Evolutionary conservation across 192 early-diverging fungal genomes (phyloP), one percentile per base, ranked within the genome.

Genomic region (Coemansia sp.): DNA sequence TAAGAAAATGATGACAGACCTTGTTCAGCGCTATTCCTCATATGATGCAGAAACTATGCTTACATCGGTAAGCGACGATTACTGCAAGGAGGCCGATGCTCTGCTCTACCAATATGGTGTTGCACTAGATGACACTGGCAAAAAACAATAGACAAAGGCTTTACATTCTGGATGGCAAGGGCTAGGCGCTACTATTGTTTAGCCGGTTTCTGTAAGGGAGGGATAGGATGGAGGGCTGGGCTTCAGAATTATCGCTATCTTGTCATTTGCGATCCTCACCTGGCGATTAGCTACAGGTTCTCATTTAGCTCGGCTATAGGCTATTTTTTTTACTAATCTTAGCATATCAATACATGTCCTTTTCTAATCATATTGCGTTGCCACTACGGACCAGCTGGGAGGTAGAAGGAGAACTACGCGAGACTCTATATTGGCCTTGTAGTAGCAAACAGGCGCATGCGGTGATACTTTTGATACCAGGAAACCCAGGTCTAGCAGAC

Each of bases 401-500:
- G 0, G 69, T 81, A 1, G 48, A 21, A 14, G 69, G 69, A 22
- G 78, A 74, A 65, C 24, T 62, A 23, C 78, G 72, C 19, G 78
- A 81, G 25, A 70, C 68, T n/a, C 62, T 81, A 19, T 81, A 65
- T 47, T 81, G 78, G 78, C 72, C 78, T 18, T 69, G 64, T 30
- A 49, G 21, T 5, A 32, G 57, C 52, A 53, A 25, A 1, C 25
- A 47, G n/a, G 63, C 74, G 1, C 53, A 54, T 0, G 81, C 65
- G 6, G 69, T 88, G 0, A 50, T 86, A 5, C 74, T 90, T 47
- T 64, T 88, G 52, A 74, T 88, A 38, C 82, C 85, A 47, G 92
- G 92, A 0, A 93, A 92, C 81, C 92, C 91, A 4, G 94, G 94
- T 3, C 55, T 92, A 31, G 82, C 89, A 24, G 89, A 94, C 53